Percentiles rank a stretch among this genome's conserved stretches.
Conservation (phyloP, 2,329 filamentous ascomycete genomes). For the Diplodia corticola region DNA sequence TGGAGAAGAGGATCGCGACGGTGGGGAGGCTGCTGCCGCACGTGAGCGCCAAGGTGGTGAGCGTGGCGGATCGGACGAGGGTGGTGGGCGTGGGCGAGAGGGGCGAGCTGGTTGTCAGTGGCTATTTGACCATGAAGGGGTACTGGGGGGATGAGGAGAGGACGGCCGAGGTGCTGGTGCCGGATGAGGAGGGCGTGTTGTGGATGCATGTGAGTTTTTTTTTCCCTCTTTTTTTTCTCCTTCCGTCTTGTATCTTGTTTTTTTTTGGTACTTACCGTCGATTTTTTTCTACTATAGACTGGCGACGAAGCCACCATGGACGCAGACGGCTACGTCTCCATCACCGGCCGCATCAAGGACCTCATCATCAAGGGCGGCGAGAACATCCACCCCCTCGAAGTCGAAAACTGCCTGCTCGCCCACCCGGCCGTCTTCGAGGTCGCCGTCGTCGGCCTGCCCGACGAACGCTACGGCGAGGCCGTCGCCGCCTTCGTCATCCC, state of each 20-base stretch:
- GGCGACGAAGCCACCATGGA: slow-evolving; percentile 92
- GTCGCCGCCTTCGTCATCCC: slow-evolving; percentile 80
- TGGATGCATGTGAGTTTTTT: slow-evolving; percentile 70
- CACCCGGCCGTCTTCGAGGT: slow-evolving; percentile 72
- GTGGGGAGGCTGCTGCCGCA: slow-evolving; percentile 86
- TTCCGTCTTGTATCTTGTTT: neutral
- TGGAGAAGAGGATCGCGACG: slow-evolving; percentile 69
- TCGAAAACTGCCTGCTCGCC: slow-evolving; percentile 83
- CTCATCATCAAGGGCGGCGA: slow-evolving; percentile 93
- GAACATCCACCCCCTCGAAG: slow-evolving; percentile 91
- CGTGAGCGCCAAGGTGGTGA: slow-evolving; percentile 75
- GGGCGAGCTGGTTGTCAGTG: slow-evolving; percentile 80
- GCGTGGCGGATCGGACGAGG: slow-evolving; percentile 59
- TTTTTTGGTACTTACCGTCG: too few relatives aligned
- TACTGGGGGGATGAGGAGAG: slow-evolving; percentile 76
- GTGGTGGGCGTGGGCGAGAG: slow-evolving; percentile 65
- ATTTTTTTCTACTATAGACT: too few relatives aligned
- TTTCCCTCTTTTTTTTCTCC: neutral
- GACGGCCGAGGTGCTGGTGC: slow-evolving; percentile 68
- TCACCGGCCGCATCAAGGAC: slow-evolving; percentile 92
- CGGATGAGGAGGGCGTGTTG: slow-evolving; percentile 56
- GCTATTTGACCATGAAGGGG: slow-evolving; percentile 87
- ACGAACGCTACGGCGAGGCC: slow-evolving; percentile 80
- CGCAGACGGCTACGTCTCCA: slow-evolving; percentile 76
- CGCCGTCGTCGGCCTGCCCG: slow-evolving; percentile 80